Evolutionary conservation across 148 eudicot genomes (phyloP).

Genomic region (Cornus suecica): DNA sequence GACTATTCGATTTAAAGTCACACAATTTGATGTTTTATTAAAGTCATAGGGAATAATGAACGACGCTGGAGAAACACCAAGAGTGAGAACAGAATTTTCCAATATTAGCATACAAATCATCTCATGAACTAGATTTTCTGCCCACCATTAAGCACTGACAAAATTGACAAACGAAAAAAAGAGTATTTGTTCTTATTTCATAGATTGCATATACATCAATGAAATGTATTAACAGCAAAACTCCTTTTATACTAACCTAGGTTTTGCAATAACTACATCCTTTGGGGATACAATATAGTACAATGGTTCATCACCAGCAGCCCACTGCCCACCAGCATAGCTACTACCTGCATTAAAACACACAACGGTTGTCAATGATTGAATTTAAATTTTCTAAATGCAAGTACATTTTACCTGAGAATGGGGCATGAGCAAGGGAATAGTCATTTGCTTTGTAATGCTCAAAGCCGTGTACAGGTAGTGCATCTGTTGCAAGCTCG

Average conservation of each 20-base stretch:
- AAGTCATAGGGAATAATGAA: neutral
- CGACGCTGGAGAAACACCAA: neutral
- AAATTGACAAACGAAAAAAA: neutral
- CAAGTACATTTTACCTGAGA: slow-evolving; percentile 57
- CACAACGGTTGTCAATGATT: slow-evolving; percentile 11
- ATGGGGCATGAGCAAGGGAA: slow-evolving; percentile 83
- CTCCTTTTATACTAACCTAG: slow-evolving; percentile 52
- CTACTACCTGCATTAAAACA: slow-evolving; percentile 63
- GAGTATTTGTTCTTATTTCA: neutral
- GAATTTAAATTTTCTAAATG: slow-evolving; percentile 9
- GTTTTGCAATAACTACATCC: slow-evolving; percentile 95
- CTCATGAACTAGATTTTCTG: neutral
- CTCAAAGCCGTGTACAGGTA: slow-evolving; percentile 94
- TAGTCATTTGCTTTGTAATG: slow-evolving; percentile 97
- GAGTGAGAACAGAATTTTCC: neutral
- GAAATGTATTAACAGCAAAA: neutral
- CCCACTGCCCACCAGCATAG: slow-evolving; percentile 89
- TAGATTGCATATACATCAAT: neutral
- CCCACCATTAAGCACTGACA: neutral
- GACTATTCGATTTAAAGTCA: neutral
- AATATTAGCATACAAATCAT: neutral
- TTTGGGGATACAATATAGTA: slow-evolving; percentile 96
- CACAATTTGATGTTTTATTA: neutral
- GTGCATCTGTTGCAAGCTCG: slow-evolving; percentile 95
- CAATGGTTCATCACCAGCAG: slow-evolving; percentile 94